Evolutionary conservation across 495 filamentous ascomycete genomes (phyloP).

Genomic region (Lasiosphaeria ovina): DNA sequence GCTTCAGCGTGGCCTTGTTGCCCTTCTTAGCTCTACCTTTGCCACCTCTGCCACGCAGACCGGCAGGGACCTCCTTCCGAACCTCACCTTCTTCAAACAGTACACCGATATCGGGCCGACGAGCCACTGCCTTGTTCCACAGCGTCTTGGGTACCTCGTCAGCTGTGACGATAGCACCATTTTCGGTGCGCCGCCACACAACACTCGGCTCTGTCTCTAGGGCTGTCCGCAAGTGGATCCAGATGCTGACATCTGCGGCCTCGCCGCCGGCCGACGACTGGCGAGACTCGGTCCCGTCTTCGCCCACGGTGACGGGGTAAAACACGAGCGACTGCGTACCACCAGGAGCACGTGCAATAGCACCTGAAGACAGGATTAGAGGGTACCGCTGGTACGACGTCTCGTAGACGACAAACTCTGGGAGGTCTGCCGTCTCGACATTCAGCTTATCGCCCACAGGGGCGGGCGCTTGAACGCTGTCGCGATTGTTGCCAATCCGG

Average conservation of each 20-base stretch:
- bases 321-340: slow-evolving; percentile 30
- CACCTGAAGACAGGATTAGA: slow-evolving; percentile 29
- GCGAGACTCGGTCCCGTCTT: slow-evolving; percentile 13
- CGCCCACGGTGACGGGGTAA: slow-evolving; percentile 22
- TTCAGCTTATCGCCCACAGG: slow-evolving; percentile 29
- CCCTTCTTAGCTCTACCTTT: slow-evolving; percentile 41
- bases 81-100: slow-evolving; percentile 38
- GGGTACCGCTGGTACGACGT: slow-evolving; percentile 40
- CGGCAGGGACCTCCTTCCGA: slow-evolving; percentile 45
- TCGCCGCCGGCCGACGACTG: slow-evolving; percentile 6
- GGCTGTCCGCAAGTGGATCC: slow-evolving; percentile 34
- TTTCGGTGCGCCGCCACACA: slow-evolving; percentile 30
- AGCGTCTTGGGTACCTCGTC: slow-evolving; percentile 33
- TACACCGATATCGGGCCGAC: slow-evolving; percentile 34
- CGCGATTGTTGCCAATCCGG: slow-evolving; percentile 21
- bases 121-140: slow-evolving; percentile 38
- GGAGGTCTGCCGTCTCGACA: slow-evolving; percentile 25
- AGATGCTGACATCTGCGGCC: slow-evolving; percentile 34
- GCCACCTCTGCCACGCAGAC: slow-evolving; percentile 41
- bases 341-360: slow-evolving; percentile 33
- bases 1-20: slow-evolving; percentile 36
- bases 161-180: slow-evolving; percentile 28
- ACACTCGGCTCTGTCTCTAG: slow-evolving; percentile 28
- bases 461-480: slow-evolving; percentile 13
- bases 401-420: slow-evolving; percentile 39